phyloP scores from a whole-genome alignment of 2,329 filamentous ascomycete species.

The Penicillium crustosum region DNA sequence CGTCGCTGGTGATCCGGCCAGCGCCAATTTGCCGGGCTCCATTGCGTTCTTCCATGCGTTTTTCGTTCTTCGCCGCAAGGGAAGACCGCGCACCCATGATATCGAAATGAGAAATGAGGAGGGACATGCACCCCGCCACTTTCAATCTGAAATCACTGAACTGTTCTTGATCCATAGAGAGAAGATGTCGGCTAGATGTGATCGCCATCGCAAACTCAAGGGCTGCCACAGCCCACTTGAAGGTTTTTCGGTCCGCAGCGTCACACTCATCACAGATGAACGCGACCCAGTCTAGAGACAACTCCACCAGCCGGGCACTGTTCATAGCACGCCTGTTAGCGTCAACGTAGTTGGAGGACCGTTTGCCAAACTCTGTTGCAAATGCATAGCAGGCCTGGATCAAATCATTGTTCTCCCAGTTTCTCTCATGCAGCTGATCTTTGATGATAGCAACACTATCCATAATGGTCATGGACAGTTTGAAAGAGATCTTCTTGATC shows the following conservation, averaged over 20 bases:
- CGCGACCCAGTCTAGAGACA: slow-evolving; percentile 94
- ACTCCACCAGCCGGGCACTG: slow-evolving; percentile 88
- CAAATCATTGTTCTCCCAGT: slow-evolving; percentile 86
- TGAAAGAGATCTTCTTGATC: slow-evolving; percentile 93
- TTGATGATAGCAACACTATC: slow-evolving; percentile 94
- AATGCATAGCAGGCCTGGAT: slow-evolving; percentile 98
- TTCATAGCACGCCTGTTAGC: slow-evolving; percentile 95
- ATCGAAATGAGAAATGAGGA: slow-evolving; percentile 97
- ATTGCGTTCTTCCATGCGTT: slow-evolving; percentile 75
- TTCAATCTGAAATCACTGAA: slow-evolving; percentile 80
- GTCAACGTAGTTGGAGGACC: slow-evolving; percentile 93
- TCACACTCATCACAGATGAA: slow-evolving; percentile 98
- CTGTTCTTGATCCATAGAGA: slow-evolving; percentile 86
- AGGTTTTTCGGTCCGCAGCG: slow-evolving; percentile 90
- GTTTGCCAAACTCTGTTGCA: slow-evolving; percentile 96
- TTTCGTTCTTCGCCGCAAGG: slow-evolving; percentile 89
- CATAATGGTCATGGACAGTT: slow-evolving; percentile 97
- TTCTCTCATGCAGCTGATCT: slow-evolving; percentile 67
- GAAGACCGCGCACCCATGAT: slow-evolving; percentile 97
- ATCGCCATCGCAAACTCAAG: slow-evolving; percentile 97
- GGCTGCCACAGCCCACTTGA: slow-evolving; percentile 93
- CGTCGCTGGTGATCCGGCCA: slow-evolving; percentile 71
- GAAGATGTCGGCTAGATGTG: slow-evolving; percentile 87
- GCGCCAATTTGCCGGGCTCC: slow-evolving; percentile 77
- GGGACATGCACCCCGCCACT: slow-evolving; percentile 94